These are phyloP conservation scores for Somion occarium DNA, from an alignment of 1,284 basidiomycete species.

Conservation along the genomic window DNA sequence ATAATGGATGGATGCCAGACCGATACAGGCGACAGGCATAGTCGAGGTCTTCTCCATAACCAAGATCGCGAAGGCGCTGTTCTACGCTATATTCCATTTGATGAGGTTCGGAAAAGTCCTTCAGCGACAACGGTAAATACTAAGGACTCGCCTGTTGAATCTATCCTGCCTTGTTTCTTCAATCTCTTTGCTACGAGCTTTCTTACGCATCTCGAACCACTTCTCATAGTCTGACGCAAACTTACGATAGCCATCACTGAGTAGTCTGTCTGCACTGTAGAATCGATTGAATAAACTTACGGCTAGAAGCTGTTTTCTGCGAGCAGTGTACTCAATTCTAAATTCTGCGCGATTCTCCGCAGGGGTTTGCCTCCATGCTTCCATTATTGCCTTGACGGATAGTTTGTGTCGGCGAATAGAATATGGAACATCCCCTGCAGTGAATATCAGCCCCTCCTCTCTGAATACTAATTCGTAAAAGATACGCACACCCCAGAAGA, in stretches of 20 bases:
- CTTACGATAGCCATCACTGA: conserved; percentile 3
- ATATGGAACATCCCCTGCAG: too few species aligned
- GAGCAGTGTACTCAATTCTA: not conserved
- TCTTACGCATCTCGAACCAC: not conserved
- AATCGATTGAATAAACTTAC: not conserved
- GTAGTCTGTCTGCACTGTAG: not conserved
- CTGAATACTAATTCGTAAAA: too few species aligned
- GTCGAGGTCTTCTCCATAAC: conserved; percentile 4
- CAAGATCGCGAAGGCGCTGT: not conserved
- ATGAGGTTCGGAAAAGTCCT: not conserved
- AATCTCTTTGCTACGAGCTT: not conserved
- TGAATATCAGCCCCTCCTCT: too few species aligned
- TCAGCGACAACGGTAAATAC: not conserved
- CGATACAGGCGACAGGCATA: too few species aligned
- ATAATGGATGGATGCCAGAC: too few species aligned
- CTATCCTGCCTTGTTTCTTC: conserved; percentile 1
- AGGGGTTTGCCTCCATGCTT: conserved; percentile 1
- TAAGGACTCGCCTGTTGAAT: conserved; percentile 4
- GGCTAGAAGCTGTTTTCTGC: not conserved
- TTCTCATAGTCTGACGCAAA: not conserved
- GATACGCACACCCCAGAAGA: too few species aligned
- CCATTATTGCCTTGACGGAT: not conserved
- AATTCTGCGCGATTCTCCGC: conserved; percentile 1
- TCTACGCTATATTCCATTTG: conserved; percentile 3
- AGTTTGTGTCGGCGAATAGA: too few species aligned